Evolutionary conservation across 1,284 basidiomycete genomes (phyloP), one percentile per base, ranked within the genome.

Genomic region (Pholiota adiposa): DNA sequence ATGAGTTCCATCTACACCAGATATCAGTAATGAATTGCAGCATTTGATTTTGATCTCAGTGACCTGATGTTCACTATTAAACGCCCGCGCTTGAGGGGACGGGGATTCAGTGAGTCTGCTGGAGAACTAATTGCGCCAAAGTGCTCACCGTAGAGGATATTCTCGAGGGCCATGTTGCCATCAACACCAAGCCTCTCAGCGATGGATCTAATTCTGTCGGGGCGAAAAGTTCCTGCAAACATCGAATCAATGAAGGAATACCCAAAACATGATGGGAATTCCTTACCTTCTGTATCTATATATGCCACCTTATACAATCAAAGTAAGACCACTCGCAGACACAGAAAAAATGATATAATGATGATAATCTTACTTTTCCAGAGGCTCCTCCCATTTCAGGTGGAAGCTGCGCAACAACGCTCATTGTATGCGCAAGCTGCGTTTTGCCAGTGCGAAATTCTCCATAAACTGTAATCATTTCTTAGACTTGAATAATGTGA

Each of bases 111-210:
- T 12, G n/a, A 34, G 1, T 14, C 27, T 9, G 9, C 49, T 27
- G 9, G 55, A 49, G 23, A 52, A 41, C 34, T 18, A 29, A 57
- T 25, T 27, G 23, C 40, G n/a, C n/a, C 3, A 27, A 57, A 56
- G 6, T 16, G 51, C 73, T 18, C 51, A 91, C 91, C 91, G 71
- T 93, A 93, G 18, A 93, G 82, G 56, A 94, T 89, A 69, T 94
- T 94, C 71, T 96, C 94, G 12, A 96, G 77, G 0, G 91, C 94
- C 84, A 93, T 89, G 60, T 86, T 88, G 2, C 90, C 87, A 65
- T 96, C 92, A 16, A 97, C 93, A 11, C 93, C 93, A 69, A 96
- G 96, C 29, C 94, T 85, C 54, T 96, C 93, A 18, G 96, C 94
- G 60, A 98, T 93, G 19, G 93, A 85, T 50, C 85, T 84, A 63